Base-by-base conservation (phyloP, 371 early-diverging fungal genomes). In the Mortierella sp. region DNA sequence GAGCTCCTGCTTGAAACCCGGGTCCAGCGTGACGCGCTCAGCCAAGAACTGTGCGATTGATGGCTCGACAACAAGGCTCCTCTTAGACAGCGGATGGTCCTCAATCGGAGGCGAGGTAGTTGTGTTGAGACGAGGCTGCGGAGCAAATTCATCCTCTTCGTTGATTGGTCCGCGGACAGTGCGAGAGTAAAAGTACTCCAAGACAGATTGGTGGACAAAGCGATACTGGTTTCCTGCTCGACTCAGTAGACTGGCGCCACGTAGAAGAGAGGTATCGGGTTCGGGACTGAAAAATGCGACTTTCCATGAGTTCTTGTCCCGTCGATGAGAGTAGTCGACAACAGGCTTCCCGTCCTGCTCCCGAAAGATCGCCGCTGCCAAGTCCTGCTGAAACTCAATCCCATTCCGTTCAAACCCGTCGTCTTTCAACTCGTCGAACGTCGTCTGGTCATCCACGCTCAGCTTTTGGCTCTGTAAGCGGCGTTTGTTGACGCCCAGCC, bases 201-300 rank as follows among this genome's bases (percentile, higher is more conserved):
- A 48, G 6, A 79, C n/a, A 3, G 79, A 79, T 35, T 24, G 70
- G 29, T 79, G 79, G 38, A 79, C 74, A 41, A 79, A 79, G 18
- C 71, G 79, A 51, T 74, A 49, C 21, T 74, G 70, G 29, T 75
- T 79, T 11, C 70, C 75, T 5, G 7, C 5, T 5, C 75, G 79
- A 27, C 14, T 56, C 18, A 79, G n/a, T 1, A 71, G 75, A 35
- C 75, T 32, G 7, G 51, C 24, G n/a, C 38, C 70, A 0, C 70
- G 74, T 0, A 79, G 70, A 1, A 79, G 58, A 1, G n/a, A 51
- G 3, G 8, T 68, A 5, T 32, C 56, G 32, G 18, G 32, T 11
- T 48, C 71, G 2, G 29, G 27, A 41, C 46, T 4, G 38, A 74
- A 79, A 41, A 74, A 79, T 43, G 11, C 29, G 2, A 2, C 43